These are phyloP conservation scores for Chalciporus piperatus DNA, from an alignment of 768 basidiomycete species.

Conservation along the genomic window DNA sequence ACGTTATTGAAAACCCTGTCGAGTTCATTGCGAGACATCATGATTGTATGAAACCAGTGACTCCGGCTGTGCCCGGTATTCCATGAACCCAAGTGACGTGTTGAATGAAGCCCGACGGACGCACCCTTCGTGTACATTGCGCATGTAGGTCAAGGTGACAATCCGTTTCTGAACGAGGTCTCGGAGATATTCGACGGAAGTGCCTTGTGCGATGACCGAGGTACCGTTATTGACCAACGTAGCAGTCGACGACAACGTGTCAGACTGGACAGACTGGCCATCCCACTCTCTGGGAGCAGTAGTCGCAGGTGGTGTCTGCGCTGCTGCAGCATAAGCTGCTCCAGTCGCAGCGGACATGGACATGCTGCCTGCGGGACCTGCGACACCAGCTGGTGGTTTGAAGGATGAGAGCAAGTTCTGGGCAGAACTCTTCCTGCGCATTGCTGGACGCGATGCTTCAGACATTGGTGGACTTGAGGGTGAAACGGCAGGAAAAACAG, in stretches of 20 bases:
- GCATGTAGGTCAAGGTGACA: slow-evolving; percentile 79
- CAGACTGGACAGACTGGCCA: slow-evolving; percentile 60
- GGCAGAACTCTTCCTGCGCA: slow-evolving; percentile 84
- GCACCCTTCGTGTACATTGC: slow-evolving; percentile 84
- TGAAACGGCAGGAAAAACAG: slow-evolving; percentile 17
- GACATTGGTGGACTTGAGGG: slow-evolving; percentile 29
- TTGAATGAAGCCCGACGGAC: slow-evolving; percentile 25
- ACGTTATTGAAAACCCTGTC: slow-evolving; percentile 70
- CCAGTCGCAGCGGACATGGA: slow-evolving; percentile 33
- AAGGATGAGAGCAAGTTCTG: slow-evolving; percentile 81
- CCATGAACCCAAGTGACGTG: neutral
- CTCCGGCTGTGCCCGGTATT: slow-evolving; percentile 49
- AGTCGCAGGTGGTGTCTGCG: slow-evolving; percentile 38
- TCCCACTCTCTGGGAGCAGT: slow-evolving; percentile 63
- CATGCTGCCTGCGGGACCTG: slow-evolving; percentile 32
- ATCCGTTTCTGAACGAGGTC: slow-evolving; percentile 83
- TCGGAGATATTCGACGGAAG: slow-evolving; percentile 74
- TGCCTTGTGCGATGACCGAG: slow-evolving; percentile 47
- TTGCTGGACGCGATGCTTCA: slow-evolving; percentile 46
- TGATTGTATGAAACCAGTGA: slow-evolving; percentile 88
- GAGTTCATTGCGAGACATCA: slow-evolving; percentile 71
- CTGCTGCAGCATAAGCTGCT: slow-evolving; percentile 37
- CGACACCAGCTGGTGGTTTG: slow-evolving; percentile 37
- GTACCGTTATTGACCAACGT: slow-evolving; percentile 36
- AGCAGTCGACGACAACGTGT: slow-evolving; percentile 39